Percentiles rank a stretch among this genome's conserved stretches.
Evolutionary conservation across 176 grass and related monocot species (phyloP).

Genomic region (Chloris gayana): DNA sequence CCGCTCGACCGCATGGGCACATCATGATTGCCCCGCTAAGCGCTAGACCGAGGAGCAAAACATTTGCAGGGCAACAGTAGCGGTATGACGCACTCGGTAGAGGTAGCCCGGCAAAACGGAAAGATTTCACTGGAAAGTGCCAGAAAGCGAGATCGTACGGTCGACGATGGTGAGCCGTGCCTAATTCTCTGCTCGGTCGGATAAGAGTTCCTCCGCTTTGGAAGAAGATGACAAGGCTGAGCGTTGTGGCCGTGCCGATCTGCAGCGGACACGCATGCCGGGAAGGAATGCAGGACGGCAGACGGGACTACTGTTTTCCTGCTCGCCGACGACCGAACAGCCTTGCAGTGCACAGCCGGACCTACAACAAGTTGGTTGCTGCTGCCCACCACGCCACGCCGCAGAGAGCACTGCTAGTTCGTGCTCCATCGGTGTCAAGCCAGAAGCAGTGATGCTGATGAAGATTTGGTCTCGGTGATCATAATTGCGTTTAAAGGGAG

Average conservation of each 20-base stretch:
- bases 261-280: not conserved
- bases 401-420: not conserved
- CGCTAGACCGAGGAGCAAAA: not conserved
- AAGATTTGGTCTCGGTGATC: not conserved
- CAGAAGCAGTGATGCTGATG: not conserved
- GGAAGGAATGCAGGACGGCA: not conserved
- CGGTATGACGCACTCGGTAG: not conserved
- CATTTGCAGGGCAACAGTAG: not conserved
- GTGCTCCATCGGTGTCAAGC: not conserved
- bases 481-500: no score
- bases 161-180: no score
- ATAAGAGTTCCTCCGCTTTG: not conserved
- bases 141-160: not conserved
- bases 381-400: no score
- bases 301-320: not conserved
- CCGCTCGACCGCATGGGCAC: not conserved
- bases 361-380: not conserved
- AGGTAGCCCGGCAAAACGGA: not conserved
- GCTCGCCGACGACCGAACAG: not conserved
- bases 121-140: slow-evolving; percentile 1
- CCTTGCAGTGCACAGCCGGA: not conserved
- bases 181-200: not conserved
- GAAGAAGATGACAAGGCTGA: not conserved
- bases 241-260: not conserved
- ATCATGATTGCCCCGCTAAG: not conserved